These are phyloP conservation scores for Diaporthe sp. DNA, from an alignment of 2,329 filamentous ascomycete species.

Conservation along the genomic window DNA sequence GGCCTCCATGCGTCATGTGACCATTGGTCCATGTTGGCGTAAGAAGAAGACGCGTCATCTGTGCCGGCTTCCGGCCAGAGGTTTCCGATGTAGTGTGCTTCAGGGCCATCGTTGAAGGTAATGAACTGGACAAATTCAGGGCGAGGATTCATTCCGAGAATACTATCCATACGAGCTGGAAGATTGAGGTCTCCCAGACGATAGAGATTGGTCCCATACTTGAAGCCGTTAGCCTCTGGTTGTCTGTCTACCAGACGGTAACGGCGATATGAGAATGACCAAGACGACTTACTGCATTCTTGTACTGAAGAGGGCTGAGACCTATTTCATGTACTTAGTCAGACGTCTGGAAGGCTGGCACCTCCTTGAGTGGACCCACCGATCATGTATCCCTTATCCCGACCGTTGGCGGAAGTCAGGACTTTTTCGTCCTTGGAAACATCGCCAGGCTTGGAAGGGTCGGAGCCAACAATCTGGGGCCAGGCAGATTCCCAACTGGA, in stretches of 20 bases:
- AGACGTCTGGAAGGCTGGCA: too few species aligned
- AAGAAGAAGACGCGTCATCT: background rate
- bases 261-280: background rate
- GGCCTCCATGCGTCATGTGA: background rate
- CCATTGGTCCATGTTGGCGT: conserved; percentile 6
- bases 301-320: conserved; percentile 1
- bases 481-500: background rate
- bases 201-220: background rate
- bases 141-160: background rate
- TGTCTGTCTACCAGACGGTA: background rate
- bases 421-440: background rate
- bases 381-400: background rate
- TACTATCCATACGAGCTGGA: background rate
- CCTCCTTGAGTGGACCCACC: background rate
- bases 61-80: background rate
- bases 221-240: background rate
- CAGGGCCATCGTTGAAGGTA: background rate
- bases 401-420: background rate
- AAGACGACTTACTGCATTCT: background rate
- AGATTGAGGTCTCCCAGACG: background rate
- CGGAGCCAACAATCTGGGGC: background rate
- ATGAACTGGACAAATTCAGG: background rate
- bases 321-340: background rate
- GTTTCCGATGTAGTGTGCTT: background rate
- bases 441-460: background rate